Evolutionary conservation across 345 rosid species (phyloP).

Genomic region (Hypericum perforatum): DNA sequence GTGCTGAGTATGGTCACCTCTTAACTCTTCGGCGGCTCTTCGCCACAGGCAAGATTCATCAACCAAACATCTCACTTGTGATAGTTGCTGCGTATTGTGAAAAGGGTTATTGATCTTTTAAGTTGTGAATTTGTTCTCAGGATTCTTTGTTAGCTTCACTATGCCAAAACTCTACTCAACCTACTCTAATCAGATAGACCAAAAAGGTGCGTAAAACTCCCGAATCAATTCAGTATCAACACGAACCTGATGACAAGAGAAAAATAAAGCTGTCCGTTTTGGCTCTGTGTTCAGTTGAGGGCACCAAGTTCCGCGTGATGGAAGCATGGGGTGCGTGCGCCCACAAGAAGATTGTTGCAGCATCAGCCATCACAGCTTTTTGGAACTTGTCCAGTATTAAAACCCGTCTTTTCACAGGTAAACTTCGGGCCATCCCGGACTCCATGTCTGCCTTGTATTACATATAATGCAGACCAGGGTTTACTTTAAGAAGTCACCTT

Average conservation of each 20-base stretch:
- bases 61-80: background rate
- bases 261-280: background rate
- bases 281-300: constrained; percentile 35
- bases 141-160: constrained; percentile 71
- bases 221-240: constrained; percentile 1
- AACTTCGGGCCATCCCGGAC: background rate
- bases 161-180: constrained; percentile 57
- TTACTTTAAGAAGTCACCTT: too few species aligned
- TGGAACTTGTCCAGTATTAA: constrained; percentile 83
- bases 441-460: background rate
- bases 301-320: constrained; percentile 26
- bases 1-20: constrained; percentile 82
- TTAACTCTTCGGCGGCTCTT: constrained; percentile 67
- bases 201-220: constrained; percentile 32
- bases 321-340: constrained; percentile 75
- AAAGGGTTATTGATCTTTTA: background rate
- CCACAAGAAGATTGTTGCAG: constrained; percentile 78
- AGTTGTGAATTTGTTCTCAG: constrained; percentile 31
- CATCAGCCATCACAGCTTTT: constrained; percentile 63
- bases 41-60: constrained; percentile 46
- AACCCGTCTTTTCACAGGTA: constrained; percentile 75
- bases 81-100: background rate
- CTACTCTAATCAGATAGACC: constrained; percentile 47
- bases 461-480: background rate
- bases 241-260: constrained; percentile 5